Percentiles rank a stretch among this genome's conserved stretches.
Evolutionary conservation across 2,329 filamentous ascomycete species (phyloP).

Genomic region (Fusarium sarcochroum): DNA sequence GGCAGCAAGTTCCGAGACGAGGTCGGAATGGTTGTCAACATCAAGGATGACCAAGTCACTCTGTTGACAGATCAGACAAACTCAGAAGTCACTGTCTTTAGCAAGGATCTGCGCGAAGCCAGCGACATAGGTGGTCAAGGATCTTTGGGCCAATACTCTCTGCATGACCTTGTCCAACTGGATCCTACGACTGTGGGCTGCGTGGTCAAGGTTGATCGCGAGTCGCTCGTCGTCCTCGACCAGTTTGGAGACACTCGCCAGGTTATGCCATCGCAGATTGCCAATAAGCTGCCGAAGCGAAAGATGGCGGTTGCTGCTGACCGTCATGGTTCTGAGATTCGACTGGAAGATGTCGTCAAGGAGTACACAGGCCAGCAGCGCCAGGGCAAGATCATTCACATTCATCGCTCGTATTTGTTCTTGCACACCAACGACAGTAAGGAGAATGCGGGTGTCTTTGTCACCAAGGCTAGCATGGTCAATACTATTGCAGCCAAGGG

Average conservation of each 20-base stretch:
- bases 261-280: conserved; percentile 90
- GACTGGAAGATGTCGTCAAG: conserved; percentile 91
- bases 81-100: conserved; percentile 96
- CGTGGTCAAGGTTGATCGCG: conserved; percentile 94
- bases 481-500: conserved; percentile 95
- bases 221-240: conserved; percentile 90
- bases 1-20: conserved; percentile 95
- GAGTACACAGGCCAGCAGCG: conserved; percentile 89
- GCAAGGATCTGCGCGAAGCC: conserved; percentile 94
- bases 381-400: conserved; percentile 91
- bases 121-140: conserved; percentile 91
- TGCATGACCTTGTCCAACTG: conserved; percentile 94
- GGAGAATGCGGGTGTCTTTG: conserved; percentile 92
- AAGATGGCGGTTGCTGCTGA: conserved; percentile 92
- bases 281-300: conserved; percentile 87
- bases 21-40: conserved; percentile 96
- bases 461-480: conserved; percentile 87
- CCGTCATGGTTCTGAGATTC: conserved; percentile 92
- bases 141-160: conserved; percentile 86
- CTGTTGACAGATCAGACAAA: conserved; percentile 93
- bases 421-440: conserved; percentile 85
- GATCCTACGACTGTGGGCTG: conserved; percentile 93
- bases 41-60: conserved; percentile 92
- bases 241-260: conserved; percentile 88
- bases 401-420: conserved; percentile 93